A percentile compares a stretch with the other conserved stretches of the same genome.
phyloP scores from a whole-genome alignment of 2,329 filamentous ascomycete species.

The Aspergillus sp. region DNA sequence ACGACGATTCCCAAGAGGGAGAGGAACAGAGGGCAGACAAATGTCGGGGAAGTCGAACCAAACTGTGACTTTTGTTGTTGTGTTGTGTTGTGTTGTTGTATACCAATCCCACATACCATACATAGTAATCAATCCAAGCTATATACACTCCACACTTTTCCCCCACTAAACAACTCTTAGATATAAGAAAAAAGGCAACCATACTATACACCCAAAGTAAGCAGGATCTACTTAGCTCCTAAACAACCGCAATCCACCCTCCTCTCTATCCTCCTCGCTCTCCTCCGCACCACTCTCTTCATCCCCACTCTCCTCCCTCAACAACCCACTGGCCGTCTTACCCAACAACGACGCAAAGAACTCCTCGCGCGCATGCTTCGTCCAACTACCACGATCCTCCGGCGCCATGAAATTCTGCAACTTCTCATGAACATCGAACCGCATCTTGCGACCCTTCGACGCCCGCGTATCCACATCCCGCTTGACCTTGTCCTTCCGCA shows the following conservation, averaged over 20 bases:
- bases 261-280: conserved; percentile 33
- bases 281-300: conserved; percentile 47
- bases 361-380: conserved; percentile 72
- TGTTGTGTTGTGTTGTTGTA: neutral
- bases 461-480: conserved; percentile 89
- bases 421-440: conserved; percentile 95
- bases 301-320: conserved; percentile 59
- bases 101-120: conserved; percentile 3
- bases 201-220: no score
- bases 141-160: neutral
- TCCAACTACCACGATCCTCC: conserved; percentile 79
- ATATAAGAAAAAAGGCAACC: no score
- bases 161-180: no score
- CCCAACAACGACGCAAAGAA: conserved; percentile 77
- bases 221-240: conserved; percentile 15
- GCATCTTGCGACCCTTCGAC: conserved; percentile 90
- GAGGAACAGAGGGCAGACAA: neutral
- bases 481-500: conserved; percentile 66
- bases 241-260: conserved; percentile 38
- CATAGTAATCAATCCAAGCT: conserved; percentile 6
- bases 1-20: neutral
- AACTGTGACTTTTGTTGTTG: neutral
- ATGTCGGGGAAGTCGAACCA: neutral
- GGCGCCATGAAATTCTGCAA: conserved; percentile 97
- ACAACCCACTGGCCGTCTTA: conserved; percentile 60